phyloP scores from a whole-genome alignment of 768 basidiomycete species.

The Mycena albidolilacea region DNA sequence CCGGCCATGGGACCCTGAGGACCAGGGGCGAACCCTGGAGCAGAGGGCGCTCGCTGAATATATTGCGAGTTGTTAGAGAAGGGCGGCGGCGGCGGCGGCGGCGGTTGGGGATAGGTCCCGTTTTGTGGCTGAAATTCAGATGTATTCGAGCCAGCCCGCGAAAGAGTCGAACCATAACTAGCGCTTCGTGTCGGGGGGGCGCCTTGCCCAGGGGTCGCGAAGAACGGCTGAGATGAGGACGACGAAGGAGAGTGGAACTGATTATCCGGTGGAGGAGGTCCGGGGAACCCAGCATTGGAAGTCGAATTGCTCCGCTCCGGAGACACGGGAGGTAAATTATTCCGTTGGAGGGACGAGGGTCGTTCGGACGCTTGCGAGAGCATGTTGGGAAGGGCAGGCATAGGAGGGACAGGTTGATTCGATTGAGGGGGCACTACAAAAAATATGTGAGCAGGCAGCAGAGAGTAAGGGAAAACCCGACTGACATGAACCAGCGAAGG shows the following conservation, averaged over 20 bases:
- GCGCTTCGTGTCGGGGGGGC: slow-evolving; percentile 57
- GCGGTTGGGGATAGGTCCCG: slow-evolving; percentile 32
- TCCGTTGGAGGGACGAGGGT: slow-evolving; percentile 8
- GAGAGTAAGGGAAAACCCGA: slow-evolving; percentile 34
- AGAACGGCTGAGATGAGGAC: slow-evolving; percentile 52
- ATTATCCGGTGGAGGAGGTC: slow-evolving; percentile 29
- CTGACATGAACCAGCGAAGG: slow-evolving; percentile 83
- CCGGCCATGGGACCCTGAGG: slow-evolving; percentile 43
- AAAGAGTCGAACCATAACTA: slow-evolving; percentile 47
- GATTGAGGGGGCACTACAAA: slow-evolving; percentile 67
- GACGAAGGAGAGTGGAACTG: slow-evolving; percentile 38
- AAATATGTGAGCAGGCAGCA: slow-evolving; percentile 19
- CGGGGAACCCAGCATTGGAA: slow-evolving; percentile 22
- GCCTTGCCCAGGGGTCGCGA: slow-evolving; percentile 53
- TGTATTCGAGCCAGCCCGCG: slow-evolving; percentile 44
- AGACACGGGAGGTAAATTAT: slow-evolving; percentile 27
- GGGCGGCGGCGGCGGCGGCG: slow-evolving; percentile 23
- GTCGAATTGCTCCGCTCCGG: slow-evolving; percentile 19
- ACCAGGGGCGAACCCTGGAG: slow-evolving; percentile 37
- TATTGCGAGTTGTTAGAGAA: slow-evolving; percentile 36
- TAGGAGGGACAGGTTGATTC: slow-evolving; percentile 78
- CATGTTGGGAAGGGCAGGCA: slow-evolving; percentile 57
- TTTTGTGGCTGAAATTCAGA: slow-evolving; percentile 43
- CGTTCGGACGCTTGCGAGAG: slow-evolving; percentile 24
- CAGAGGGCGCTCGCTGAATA: slow-evolving; percentile 40